Evolutionary conservation across 768 basidiomycete species (phyloP).

Genomic region (Suillus luteus): DNA sequence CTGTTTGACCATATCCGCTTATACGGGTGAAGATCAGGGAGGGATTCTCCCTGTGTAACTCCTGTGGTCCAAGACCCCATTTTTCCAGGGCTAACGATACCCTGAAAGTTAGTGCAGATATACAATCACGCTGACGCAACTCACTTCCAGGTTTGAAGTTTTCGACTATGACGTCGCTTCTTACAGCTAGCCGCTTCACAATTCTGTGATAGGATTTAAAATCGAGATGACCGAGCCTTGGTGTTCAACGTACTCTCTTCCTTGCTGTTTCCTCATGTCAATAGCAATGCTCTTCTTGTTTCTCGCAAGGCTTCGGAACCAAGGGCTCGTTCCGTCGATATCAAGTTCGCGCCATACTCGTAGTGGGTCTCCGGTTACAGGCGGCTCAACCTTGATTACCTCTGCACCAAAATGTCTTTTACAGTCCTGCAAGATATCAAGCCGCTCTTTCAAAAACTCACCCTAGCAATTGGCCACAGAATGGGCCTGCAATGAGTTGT

Average conservation of each 20-base stretch:
- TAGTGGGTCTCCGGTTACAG: conserved; percentile 62
- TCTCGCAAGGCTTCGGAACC: conserved; percentile 71
- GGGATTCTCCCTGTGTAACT: conserved; percentile 73
- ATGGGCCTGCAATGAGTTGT: conserved; percentile 72
- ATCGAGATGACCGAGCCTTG: neutral
- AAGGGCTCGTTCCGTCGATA: conserved; percentile 68
- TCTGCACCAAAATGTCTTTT: conserved; percentile 71
- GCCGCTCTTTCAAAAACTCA: conserved; percentile 29
- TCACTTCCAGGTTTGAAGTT: conserved; percentile 77
- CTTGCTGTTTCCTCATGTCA: conserved; percentile 59
- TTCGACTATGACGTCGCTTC: conserved; percentile 68
- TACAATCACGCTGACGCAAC: conserved; percentile 22
- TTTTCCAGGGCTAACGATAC: conserved; percentile 58
- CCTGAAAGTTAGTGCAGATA: neutral
- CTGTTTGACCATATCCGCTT: conserved; percentile 75
- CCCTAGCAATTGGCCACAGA: conserved; percentile 73
- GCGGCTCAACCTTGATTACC: conserved; percentile 71
- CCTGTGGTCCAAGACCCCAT: conserved; percentile 62
- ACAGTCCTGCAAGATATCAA: neutral
- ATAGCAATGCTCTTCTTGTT: conserved; percentile 78
- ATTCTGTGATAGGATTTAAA: conserved; percentile 41
- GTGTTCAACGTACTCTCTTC: conserved; percentile 42
- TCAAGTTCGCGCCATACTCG: conserved; percentile 75
- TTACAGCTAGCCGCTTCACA: conserved; percentile 59
- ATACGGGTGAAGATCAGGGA: conserved; percentile 89